Conservation (phyloP, 2,329 filamentous ascomycete genomes). For the Ilyonectria robusta region DNA sequence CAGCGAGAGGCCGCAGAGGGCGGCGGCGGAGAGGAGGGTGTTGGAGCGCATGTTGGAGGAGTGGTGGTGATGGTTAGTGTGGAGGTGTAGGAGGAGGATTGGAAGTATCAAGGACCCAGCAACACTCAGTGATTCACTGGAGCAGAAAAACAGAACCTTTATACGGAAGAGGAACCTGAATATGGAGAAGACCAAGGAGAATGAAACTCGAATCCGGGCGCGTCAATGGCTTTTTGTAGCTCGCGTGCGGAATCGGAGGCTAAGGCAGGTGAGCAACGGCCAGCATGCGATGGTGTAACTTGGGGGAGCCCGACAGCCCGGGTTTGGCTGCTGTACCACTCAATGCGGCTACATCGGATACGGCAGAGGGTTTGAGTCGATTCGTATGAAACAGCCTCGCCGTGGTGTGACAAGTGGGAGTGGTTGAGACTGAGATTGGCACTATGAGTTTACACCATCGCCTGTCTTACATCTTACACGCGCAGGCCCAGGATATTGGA, state of each 20-base stretch:
- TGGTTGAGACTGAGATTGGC: background rate
- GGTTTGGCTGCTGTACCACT: conserved; percentile 7
- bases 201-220: conserved; percentile 4
- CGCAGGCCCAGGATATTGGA: background rate
- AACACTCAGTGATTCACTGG: background rate
- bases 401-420: background rate
- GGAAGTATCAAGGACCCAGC: background rate
- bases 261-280: conserved; percentile 13
- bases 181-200: background rate
- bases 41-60: conserved; percentile 53
- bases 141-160: background rate
- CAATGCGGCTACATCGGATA: conserved; percentile 14
- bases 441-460: background rate
- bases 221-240: conserved; percentile 30
- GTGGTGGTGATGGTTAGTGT: conserved; percentile 8
- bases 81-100: background rate
- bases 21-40: conserved; percentile 53
- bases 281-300: conserved; percentile 27
- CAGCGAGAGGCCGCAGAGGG: conserved; percentile 57
- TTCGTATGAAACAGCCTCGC: conserved; percentile 16
- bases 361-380: conserved; percentile 15
- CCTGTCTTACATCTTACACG: background rate
- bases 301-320: conserved; percentile 12
- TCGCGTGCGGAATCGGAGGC: conserved; percentile 11
- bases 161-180: background rate